Evolutionary conservation across 2,329 filamentous ascomycete species (phyloP), one percentile per base, ranked within the genome.

Genomic region (Fusarium algeriense): DNA sequence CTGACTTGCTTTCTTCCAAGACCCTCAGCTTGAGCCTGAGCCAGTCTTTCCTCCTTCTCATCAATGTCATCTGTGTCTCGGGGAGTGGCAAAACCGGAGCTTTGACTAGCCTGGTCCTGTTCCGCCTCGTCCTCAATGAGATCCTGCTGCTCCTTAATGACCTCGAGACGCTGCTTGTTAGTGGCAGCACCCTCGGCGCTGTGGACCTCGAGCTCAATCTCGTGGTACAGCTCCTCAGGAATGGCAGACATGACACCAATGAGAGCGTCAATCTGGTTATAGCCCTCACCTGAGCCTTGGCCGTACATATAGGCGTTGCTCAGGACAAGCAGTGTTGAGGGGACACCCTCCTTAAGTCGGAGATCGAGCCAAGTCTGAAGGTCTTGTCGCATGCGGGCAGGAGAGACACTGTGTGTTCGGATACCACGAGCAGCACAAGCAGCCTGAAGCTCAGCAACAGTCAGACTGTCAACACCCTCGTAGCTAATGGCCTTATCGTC

Each of bases 251-350:
- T 86, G 8, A 99, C 96, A 60, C 94, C 93, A 67, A 95, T 93
- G 52, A 99, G 89, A 1, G 96, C 94, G 74, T 98, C 95, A 64
- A 99, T 94, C 84, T 98, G 95, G 68, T 90, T 93, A 35, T 92
- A 90, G 77, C 96, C 93, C 77, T 97, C 94, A 52, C 95, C 93
- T 76, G 95, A 94, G 67, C 92, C 91, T 77, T 97, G 93, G 40
- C 92, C 91, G 83, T 99, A 99, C 89, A 97, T 95, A 83, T 97
- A 99, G 50, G 96, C 96, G 78, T 98, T 99, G 86, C 94, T 97
- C 68, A 99, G 87, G 6, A 99, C 96, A 10, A 99, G 87, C 2
- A 99, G 90, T 0, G 96, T 98, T 3, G 95, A 98, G 2, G 96
- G 96, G n/a, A 99, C 94, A 50, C 94, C 93, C 79, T 98, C 92